Evolutionary conservation across 345 rosid species (phyloP), one percentile per base, ranked within the genome.

Genomic region (Hypericum perforatum): DNA sequence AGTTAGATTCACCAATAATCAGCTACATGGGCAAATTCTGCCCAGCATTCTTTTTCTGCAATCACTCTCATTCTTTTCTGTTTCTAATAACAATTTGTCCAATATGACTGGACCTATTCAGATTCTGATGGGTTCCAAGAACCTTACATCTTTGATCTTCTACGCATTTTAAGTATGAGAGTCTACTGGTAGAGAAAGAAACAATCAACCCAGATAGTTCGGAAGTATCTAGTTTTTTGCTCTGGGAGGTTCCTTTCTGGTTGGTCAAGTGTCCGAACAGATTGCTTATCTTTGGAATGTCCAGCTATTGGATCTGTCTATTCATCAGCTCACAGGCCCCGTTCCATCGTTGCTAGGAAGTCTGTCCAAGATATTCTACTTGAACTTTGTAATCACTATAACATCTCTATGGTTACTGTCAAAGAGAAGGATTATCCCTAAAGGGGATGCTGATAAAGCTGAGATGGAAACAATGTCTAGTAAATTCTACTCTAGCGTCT

Each of bases 231-330:
- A 75, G 67, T 69, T 87, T 60, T 70, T 91, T 36, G 84, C 70
- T 42, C 62, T 78, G 0, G 96, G 98, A 53, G 89, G 79, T 63
- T 84, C 87, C 66, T 51, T 61, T 40, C 70, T 91, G 68, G 59
- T 61, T 15, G 98, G 98, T 50, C 67, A 69, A 48, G 65, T 91
- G 52, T 96, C 98, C 16, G 65, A 49, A 36, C 87, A 96, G 98
- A 66, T 91, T 36, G 63, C 73, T 54, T 75, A 71, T 47, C 79
- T 86, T 53, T 72, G 59, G 65, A 64, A 43, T 11, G 69, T 91
- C 6, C 76, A 78, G 56, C 85, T 85, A 16, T 9, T 91, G 63
- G 98, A 91, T 76, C 53, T 91, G 62, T 91, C 98, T 39, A 53
- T 66, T 42, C 86, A 91, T 61, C 64, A 43, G 43, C 32, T 91